A percentile compares a stretch with the other conserved stretches of the same genome.
phyloP scores from a whole-genome alignment of 352 stramenopile genomes.

The Pythium dissimile region DNA sequence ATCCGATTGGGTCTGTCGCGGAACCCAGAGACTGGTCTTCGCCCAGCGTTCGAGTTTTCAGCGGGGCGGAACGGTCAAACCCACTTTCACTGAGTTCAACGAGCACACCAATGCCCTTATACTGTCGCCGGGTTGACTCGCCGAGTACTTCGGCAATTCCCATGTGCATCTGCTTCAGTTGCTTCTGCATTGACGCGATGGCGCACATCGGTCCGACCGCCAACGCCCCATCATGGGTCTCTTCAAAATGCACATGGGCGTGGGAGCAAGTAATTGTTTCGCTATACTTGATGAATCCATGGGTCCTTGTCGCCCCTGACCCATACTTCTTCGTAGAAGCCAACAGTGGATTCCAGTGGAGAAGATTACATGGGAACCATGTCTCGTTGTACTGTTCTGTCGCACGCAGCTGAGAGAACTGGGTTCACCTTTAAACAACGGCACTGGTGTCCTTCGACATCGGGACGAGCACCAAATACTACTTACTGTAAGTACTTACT shows the following conservation, averaged over 20 bases:
- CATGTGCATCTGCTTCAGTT: conserved; percentile 56
- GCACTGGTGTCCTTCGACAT: too few relatives aligned
- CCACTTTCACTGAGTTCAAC: conserved; percentile 56
- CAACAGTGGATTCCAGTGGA: too few relatives aligned
- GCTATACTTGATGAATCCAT: conserved; percentile 54
- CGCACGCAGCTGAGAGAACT: too few relatives aligned
- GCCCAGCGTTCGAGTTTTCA: conserved; percentile 45
- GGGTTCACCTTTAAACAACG: too few relatives aligned
- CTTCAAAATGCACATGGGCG: conserved; percentile 51
- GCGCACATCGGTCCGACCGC: conserved; percentile 61
- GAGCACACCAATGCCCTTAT: conserved; percentile 35
- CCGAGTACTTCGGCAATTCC: conserved; percentile 65
- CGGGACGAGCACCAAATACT: too few relatives aligned
- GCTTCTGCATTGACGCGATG: conserved; percentile 59
- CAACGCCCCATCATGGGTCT: conserved; percentile 40
- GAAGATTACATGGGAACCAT: too few relatives aligned
- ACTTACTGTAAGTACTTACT: too few relatives aligned
- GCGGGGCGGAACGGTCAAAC: conserved; percentile 46
- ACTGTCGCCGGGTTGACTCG: conserved; percentile 39
- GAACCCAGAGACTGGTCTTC: conserved; percentile 41
- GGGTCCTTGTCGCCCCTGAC: too few relatives aligned
- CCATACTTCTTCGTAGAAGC: too few relatives aligned
- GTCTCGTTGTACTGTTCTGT: too few relatives aligned
- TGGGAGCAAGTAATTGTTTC: conserved; percentile 29
- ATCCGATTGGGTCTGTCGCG: conserved; percentile 25